Base-by-base conservation (phyloP, 2,329 filamentous ascomycete genomes). In the Aspergillus uvarum region DNA sequence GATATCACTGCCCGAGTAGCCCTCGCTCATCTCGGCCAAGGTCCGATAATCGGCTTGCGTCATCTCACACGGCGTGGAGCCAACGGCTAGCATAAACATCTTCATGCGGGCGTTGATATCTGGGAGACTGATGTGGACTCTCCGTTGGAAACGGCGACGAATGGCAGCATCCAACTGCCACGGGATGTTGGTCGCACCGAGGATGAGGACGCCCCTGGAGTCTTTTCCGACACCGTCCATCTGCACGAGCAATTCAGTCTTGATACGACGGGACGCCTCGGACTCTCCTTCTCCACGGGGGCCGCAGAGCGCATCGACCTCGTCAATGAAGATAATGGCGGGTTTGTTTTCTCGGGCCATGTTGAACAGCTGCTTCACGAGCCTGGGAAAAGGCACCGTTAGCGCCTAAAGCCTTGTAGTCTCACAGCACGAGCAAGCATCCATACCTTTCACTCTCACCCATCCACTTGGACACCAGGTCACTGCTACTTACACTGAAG, bases 401-500 rank as follows among this genome's bases (percentile, higher is more conserved):
- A 70, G 67, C 51, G 48, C 10, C 32, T 8, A 24, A 32, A 14
- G 2, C 22, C 51, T 19, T 24, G 31, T 29, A 29, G 24, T 35
- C 22, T 29, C 6, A 47, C 21, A 50, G 11, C 5, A 47, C 21
- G 11, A 47, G 50, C 31, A 10, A n/a, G 26, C 69, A 32, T 5
- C 7, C 82, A 52, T 80, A 96, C 91, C 92, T 87, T 86, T 99
- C 95, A 82, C 91, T 96, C 79, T 99, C 95, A 81, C 95, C 95
- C 95, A 99, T 99, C 95, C 95, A 99, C 76, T 99, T 99, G 76
- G 92, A 96, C 62, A 99, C 95, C 77, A 99, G 77, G 75, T 99
- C 95, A 73, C 92, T 96, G 83, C 91, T 96, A 79, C 91, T 96
- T 67, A 99, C 94, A 72, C 92, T 97, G 84, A 99, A 99, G 76